Evolutionary conservation across 192 early-diverging fungal species (phyloP), one percentile per base, ranked within the genome.

Genomic region (Podila verticillata): DNA sequence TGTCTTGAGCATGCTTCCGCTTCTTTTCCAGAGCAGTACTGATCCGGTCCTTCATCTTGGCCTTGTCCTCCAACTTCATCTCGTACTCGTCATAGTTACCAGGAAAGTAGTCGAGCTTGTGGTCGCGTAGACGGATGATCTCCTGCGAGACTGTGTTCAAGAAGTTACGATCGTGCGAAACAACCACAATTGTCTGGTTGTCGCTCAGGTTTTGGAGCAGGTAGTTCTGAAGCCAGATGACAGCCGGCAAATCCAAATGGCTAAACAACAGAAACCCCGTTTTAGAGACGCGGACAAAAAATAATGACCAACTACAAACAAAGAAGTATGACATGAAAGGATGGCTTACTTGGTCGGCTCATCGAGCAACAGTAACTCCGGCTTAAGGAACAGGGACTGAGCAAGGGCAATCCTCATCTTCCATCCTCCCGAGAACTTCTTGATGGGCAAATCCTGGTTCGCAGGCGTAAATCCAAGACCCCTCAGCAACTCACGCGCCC

Each of bases 1-100:
- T 90, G 31, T 93, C 90, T 81, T 91, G 87, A 56, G 92, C 90
- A 35, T 93, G 88, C 61, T 92, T 90, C 34, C 88, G 85, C 70
- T 92, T 88, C 69, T 91, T 93, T 61, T 93, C 91, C 26, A 89
- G 77, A 7, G 87, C 87, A 36, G 88, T 85, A 3, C 80, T 74
- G 71, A 90, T 84, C 47, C 89, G 84, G 72, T 92, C 86, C 73
- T 93, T 92, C 73, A 88, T 88, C 60, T 87, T 84, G 47, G 84
- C 85, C 65, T 92, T 86, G 62, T 96, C 90, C 61, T 93, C 92
- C 57, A 87, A 82, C 58, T 91, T 92, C 83, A 89, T 81, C 72
- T 93, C 88, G 70, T 89, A 96, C 62, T 95, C 93, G 61, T 94
- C 91, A 85, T 92, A 98, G 86, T 96, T 96, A 39, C 96, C 96